Evolutionary conservation across 1,139 yeast genomes (phyloP).

Genomic region (Candida freyschussii): DNA sequence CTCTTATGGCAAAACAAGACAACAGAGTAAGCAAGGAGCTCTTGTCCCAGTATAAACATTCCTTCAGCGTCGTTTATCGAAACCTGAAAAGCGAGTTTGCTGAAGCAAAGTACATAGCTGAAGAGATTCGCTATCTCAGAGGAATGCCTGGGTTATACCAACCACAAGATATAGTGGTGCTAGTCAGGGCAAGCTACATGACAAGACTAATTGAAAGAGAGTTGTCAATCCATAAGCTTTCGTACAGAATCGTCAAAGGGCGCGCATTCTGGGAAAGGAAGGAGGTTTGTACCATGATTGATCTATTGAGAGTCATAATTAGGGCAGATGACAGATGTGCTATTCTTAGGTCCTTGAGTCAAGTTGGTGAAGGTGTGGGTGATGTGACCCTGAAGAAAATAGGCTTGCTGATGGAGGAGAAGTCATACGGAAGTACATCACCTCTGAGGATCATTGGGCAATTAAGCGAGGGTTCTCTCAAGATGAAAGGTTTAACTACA

Average conservation of each 20-base stretch:
- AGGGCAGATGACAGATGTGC: constrained; percentile 59
- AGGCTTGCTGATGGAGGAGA: constrained; percentile 32
- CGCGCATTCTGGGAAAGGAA: constrained; percentile 74
- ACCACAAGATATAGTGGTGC: constrained; percentile 61
- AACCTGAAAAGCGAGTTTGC: constrained; percentile 35
- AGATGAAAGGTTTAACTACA: constrained; percentile 4
- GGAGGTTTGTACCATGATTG: constrained; percentile 61
- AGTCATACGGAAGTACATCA: constrained; percentile 14
- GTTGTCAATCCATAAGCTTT: constrained; percentile 46
- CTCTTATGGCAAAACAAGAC: constrained; percentile 58
- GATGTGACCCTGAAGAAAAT: constrained; percentile 37
- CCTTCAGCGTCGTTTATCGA: constrained; percentile 46
- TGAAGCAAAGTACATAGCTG: constrained; percentile 58
- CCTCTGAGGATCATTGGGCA: constrained; percentile 24
- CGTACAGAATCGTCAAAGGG: constrained; percentile 67
- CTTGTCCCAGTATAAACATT: constrained; percentile 38
- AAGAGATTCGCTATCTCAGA: constrained; percentile 46
- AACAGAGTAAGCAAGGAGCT: constrained; percentile 41
- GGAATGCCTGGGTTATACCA: constrained; percentile 37
- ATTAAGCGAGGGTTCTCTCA: constrained; percentile 16
- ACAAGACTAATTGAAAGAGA: constrained; percentile 59
- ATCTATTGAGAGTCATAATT: constrained; percentile 57
- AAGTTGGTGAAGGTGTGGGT: constrained; percentile 74
- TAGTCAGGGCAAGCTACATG: constrained; percentile 60
- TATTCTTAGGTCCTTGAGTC: constrained; percentile 48